phyloP scores from a whole-genome alignment of 2,329 filamentous ascomycete species.

The Ascochyta viciae-villosae region DNA sequence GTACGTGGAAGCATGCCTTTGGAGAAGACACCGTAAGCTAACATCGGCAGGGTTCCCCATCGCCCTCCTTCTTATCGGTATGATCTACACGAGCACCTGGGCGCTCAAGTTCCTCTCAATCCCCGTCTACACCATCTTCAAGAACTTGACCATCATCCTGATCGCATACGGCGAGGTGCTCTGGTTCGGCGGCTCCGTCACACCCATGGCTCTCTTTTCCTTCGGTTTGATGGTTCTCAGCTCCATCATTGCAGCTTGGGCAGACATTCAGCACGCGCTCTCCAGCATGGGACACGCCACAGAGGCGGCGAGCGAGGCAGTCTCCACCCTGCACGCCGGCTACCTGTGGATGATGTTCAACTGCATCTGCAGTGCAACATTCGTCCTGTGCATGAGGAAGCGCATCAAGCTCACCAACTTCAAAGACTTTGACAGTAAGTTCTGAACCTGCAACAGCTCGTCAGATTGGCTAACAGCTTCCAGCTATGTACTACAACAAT shows the following conservation, averaged over 20 bases:
- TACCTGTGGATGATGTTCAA: constrained; percentile 99
- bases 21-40: constrained; percentile 12
- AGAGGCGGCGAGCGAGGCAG: constrained; percentile 71
- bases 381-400: constrained; percentile 93
- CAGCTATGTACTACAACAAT: constrained; percentile 99
- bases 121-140: constrained; percentile 99
- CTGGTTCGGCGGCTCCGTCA: constrained; percentile 96
- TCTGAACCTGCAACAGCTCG: constrained; percentile 3
- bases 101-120: constrained; percentile 96
- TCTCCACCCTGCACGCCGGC: constrained; percentile 90
- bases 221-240: constrained; percentile 97
- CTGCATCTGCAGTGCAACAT: constrained; percentile 91
- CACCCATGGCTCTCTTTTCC: constrained; percentile 84
- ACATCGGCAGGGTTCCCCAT: constrained; percentile 83
- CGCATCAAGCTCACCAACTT: constrained; percentile 99
- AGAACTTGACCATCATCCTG: constrained; percentile 98
- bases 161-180: constrained; percentile 98
- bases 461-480: constrained; percentile 26
- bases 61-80: constrained; percentile 92
- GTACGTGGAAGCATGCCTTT: constrained; percentile 59
- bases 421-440: constrained; percentile 97
- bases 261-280: constrained; percentile 88
- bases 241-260: constrained; percentile 94
- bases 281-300: constrained; percentile 62
- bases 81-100: constrained; percentile 98